phyloP scores from a whole-genome alignment of 2,329 filamentous ascomycete genomes.

The Aspergillus sergii region DNA sequence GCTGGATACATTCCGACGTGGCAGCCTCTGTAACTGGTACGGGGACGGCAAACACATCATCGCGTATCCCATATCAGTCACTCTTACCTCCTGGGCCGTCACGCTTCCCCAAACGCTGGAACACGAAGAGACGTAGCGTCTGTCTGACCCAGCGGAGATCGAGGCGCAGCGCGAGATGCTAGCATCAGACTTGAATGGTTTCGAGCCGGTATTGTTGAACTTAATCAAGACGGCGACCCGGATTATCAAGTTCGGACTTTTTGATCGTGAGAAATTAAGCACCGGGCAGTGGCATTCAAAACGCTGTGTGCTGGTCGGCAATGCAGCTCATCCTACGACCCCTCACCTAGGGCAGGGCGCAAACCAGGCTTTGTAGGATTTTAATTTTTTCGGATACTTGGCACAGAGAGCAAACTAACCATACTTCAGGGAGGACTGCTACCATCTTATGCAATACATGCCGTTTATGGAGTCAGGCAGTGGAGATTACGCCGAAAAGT shows the following conservation, averaged over 20 bases:
- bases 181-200: not conserved
- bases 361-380: conserved; percentile 13
- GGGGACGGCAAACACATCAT: conserved; percentile 6
- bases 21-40: conserved; percentile 6
- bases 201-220: not conserved
- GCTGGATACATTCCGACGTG: not conserved
- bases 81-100: conserved; percentile 4
- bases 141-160: not conserved
- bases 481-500: not conserved
- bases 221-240: not conserved
- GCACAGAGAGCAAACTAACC: not conserved
- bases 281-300: conserved; percentile 3
- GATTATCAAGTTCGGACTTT: conserved; percentile 6
- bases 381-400: too few species aligned
- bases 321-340: conserved; percentile 12
- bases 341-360: conserved; percentile 11
- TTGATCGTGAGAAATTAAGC: not conserved
- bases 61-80: conserved; percentile 1
- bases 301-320: conserved; percentile 8
- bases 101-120: not conserved
- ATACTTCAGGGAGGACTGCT: conserved; percentile 7
- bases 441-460: not conserved
- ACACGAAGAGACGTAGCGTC: conserved; percentile 1
- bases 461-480: not conserved
- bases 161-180: not conserved